Base-by-base conservation (phyloP, 371 early-diverging fungal genomes). In the Saksenaea vasiformis region DNA sequence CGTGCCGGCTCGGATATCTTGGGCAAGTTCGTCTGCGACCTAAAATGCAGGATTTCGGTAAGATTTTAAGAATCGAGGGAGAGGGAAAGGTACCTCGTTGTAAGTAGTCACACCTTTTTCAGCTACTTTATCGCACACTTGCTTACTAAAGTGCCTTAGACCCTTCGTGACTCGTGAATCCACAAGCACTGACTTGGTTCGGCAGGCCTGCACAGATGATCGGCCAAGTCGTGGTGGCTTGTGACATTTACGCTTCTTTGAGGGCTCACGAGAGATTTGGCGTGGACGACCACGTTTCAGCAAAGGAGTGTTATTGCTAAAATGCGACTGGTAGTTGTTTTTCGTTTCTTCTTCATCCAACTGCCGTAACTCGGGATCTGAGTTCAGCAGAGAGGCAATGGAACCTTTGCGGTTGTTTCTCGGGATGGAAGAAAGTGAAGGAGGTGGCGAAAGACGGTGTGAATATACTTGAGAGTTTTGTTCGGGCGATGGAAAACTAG, bases 71-170 rank as follows among this genome's bases (percentile, higher is more conserved):
- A 69, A 70, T 64, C 54, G 47, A 37, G 57, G 35, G 38, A 19
- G 47, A 17, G 17, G 13, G 14, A 44, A 54, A 19, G 28, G 24
- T 69, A 85, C 88, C 71, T 86, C 85, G 54, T 85, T 84, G 65
- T 89, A 88, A 7, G 87, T 85, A 13, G 89, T 89, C 17, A 79
- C 66, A 15, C 86, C 86, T 60, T 84, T 86, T 57, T 73, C 69
- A 58, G 79, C 76, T 24, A 89, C 89, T 63, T 88, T 88, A 51
- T 87, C 86, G 62, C 85, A 85, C n/a, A 89, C 88, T 65, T 77
- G 79, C 58, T 80, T 78, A 54, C 85, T 84, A 57, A 88, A 87
- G 61, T 87, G 86, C 2, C 89, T 76, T 51, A 89, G 65, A 8
- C 89, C 88, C 60, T 77, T 79, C n/a, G 72, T 70, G 27, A 68